Evolutionary conservation across 257 asterid genomes (phyloP).

Genomic region (Rubia yunnanensis): DNA sequence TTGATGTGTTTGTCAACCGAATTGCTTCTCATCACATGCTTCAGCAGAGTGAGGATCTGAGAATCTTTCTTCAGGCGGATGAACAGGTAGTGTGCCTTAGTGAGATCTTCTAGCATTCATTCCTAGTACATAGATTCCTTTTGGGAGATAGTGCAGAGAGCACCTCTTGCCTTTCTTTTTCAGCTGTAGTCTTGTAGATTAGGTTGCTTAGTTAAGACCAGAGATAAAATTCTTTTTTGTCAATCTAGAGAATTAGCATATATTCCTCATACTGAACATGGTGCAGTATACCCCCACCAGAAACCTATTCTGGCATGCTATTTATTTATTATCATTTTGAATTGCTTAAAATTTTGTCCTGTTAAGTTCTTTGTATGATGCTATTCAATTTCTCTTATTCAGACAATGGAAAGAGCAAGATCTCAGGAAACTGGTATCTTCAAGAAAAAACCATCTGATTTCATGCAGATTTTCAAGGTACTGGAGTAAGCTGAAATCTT

Average conservation of each 20-base stretch:
- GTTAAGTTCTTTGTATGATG: background rate
- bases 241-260: background rate
- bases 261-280: background rate
- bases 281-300: background rate
- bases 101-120: background rate
- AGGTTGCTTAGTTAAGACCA: background rate
- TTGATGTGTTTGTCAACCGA: constrained; percentile 81
- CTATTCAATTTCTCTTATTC: constrained; percentile 17
- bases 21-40: constrained; percentile 85
- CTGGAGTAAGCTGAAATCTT: constrained; percentile 1
- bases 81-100: constrained; percentile 55
- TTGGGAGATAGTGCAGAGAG: background rate
- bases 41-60: constrained; percentile 75
- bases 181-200: background rate
- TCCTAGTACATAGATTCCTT: background rate
- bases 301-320: background rate
- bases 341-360: background rate
- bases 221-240: background rate
- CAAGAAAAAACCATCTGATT: constrained; percentile 78
- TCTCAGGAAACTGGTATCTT: constrained; percentile 76
- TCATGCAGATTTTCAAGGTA: constrained; percentile 91
- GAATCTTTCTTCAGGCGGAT: constrained; percentile 87
- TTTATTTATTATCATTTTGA: background rate
- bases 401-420: constrained; percentile 95
- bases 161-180: background rate